A percentile compares a stretch with the other conserved stretches of the same genome.
Conservation (phyloP, 192 early-diverging fungal species). For the Backusella australiensis region DNA sequence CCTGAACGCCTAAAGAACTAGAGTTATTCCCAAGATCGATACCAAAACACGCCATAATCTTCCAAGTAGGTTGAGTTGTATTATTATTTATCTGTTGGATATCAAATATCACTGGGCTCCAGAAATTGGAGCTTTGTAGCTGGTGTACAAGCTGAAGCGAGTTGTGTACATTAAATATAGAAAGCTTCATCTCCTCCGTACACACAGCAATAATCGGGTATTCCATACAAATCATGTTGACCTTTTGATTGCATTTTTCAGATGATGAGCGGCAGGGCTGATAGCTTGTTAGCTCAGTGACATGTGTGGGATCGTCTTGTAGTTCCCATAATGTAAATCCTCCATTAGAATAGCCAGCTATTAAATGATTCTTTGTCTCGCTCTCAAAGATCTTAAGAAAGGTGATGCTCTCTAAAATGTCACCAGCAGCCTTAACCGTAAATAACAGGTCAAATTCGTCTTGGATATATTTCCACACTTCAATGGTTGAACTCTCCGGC, state of each 20-base stretch:
- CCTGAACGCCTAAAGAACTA: slow-evolving; percentile 37
- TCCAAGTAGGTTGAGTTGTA: slow-evolving; percentile 4
- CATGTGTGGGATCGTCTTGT: background rate
- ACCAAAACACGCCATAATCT: slow-evolving; percentile 26
- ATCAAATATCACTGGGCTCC: slow-evolving; percentile 29
- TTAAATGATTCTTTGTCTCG: slow-evolving; percentile 20
- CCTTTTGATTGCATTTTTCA: background rate
- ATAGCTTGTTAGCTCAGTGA: slow-evolving; percentile 4
- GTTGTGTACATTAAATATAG: slow-evolving; percentile 15
- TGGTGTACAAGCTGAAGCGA: slow-evolving; percentile 22
- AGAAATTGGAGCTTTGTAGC: slow-evolving; percentile 31
- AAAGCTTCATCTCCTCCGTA: slow-evolving; percentile 31
- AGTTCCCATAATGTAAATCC: slow-evolving; percentile 35
- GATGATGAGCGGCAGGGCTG: background rate
- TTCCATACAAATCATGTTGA: slow-evolving; percentile 19
- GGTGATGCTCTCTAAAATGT: background rate
- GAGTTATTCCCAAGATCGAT: slow-evolving; percentile 24
- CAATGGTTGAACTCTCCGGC: background rate
- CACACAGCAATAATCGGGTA: slow-evolving; percentile 34
- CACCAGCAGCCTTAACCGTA: background rate
- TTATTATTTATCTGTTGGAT: background rate
- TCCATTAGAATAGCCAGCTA: slow-evolving; percentile 38
- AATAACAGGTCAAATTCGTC: background rate
- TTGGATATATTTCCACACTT: slow-evolving; percentile 13
- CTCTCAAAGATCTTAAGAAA: background rate